Evolutionary conservation across 192 early-diverging fungal species (phyloP), one percentile per base, ranked within the genome.

Genomic region (Rhizophagus sp.): DNA sequence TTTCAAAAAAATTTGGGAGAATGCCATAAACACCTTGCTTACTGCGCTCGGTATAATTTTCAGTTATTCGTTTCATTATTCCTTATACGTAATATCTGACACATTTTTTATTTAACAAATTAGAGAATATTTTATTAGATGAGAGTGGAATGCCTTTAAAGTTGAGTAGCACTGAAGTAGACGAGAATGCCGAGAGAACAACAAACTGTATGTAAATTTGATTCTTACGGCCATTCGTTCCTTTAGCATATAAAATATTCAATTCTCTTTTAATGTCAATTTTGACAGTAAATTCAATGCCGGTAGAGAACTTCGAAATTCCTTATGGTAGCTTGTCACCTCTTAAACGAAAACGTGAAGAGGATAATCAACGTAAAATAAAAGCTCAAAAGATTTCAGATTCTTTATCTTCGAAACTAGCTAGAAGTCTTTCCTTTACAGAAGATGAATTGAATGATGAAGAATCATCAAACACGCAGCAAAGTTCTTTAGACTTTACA

Each of bases 11-110:
- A 73, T 73, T 52, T 73, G 72, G 72, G 22, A 57, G 24, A 73
- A 73, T 25, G 72, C 72, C 41, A 73, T 73, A 52, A 73, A 73
- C 49, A 73, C 72, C 13, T 73, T 73, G 41, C 24, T 73, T 27
- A 73, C 72, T 49, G 72, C 72, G 30, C 72, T 73, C 24, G 72
- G 72, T 73, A 57, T 44, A 30, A 41, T 70, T 39, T 70, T 5
- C 10, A 22, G 24, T 41, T n/a, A 33, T 39, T 41, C 15, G 24
- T 70, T 9, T 41, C 17, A n/a, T 41, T 30, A 30, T 30, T 30
- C 30, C 30, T 39, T 70, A 69, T 70, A 70, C 30, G n/a, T n/a
- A 22, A 70, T 69, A 12, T 33, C 3, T 70, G 27, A 13, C 10
- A 39, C 13, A n/a, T 33, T 39, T 39, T 7, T 68, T 34, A 0